Evolutionary conservation across 2,329 filamentous ascomycete species (phyloP).

Genomic region (Fonsecaea multimorphosa): DNA sequence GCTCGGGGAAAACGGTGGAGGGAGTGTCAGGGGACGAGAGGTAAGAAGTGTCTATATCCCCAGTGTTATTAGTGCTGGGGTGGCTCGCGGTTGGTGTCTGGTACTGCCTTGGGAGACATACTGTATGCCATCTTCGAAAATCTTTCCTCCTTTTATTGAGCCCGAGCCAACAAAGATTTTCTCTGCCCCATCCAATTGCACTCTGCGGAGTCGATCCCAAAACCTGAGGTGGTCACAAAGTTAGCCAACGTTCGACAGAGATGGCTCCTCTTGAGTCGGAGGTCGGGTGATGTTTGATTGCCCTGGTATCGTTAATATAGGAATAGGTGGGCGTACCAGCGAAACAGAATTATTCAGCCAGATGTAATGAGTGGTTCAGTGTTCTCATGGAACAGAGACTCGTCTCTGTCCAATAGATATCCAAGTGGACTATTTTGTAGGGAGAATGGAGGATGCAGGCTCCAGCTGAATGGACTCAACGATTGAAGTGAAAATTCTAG

Average conservation of each 20-base stretch:
- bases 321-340: constrained; percentile 7
- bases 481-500: not conserved
- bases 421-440: not conserved
- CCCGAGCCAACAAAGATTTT: constrained; percentile 24
- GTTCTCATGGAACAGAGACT: not conserved
- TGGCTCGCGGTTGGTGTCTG: not conserved
- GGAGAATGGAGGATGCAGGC: not conserved
- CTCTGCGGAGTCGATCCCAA: not conserved
- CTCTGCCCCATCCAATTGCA: constrained; percentile 20
- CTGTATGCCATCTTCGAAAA: constrained; percentile 34
- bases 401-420: not conserved
- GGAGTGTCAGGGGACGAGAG: constrained; percentile 69
- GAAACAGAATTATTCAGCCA: constrained; percentile 35
- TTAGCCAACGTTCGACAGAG: constrained; percentile 1
- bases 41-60: constrained; percentile 53
- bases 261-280: not conserved
- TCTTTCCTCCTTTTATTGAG: constrained; percentile 26
- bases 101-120: constrained; percentile 22
- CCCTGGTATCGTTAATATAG: constrained; percentile 5
- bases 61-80: constrained; percentile 27
- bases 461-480: not conserved
- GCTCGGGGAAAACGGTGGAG: constrained; percentile 82
- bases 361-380: constrained; percentile 1
- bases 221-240: constrained; percentile 8
- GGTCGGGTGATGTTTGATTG: not conserved